Evolutionary conservation across 768 basidiomycete species (phyloP).

Genomic region (Exsudoporus frostii): DNA sequence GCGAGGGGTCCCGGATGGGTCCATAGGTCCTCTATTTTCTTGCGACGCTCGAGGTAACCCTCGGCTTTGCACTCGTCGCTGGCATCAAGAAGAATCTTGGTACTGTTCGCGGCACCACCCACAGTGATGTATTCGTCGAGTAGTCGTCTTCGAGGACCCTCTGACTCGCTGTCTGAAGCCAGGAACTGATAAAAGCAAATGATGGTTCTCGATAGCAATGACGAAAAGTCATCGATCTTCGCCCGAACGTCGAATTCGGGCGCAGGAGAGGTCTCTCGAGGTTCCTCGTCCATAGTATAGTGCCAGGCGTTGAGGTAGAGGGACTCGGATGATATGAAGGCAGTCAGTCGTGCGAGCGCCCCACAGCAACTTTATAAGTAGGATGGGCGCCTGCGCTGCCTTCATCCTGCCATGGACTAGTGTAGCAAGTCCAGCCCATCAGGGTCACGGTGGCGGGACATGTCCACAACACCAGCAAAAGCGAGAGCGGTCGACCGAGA

Average conservation of each 20-base stretch:
- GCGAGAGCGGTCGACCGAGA: background rate
- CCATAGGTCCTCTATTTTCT: conserved; percentile 21
- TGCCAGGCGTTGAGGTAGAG: background rate
- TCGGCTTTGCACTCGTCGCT: conserved; percentile 21
- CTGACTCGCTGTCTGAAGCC: conserved; percentile 24
- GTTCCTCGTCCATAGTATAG: conserved; percentile 13
- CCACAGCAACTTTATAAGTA: conserved; percentile 8
- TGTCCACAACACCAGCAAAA: background rate
- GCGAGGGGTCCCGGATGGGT: conserved; percentile 10
- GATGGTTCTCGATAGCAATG: conserved; percentile 21
- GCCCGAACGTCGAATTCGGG: conserved; percentile 17
- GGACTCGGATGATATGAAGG: background rate
- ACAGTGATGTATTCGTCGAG: conserved; percentile 29
- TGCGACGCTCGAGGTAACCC: conserved; percentile 21
- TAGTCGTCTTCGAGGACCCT: conserved; percentile 18
- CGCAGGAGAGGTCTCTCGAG: background rate
- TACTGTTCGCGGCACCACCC: conserved; percentile 25
- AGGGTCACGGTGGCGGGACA: background rate
- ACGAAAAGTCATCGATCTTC: conserved; percentile 24
- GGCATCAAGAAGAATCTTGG: conserved; percentile 23
- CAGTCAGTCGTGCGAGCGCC: background rate
- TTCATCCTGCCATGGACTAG: background rate
- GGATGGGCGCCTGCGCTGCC: conserved; percentile 4
- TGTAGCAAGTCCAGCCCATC: background rate
- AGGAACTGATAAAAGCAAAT: conserved; percentile 27